Evolutionary conservation across 345 rosid genomes (phyloP), one percentile per base, ranked within the genome.

Genomic region (Salix caprea): DNA sequence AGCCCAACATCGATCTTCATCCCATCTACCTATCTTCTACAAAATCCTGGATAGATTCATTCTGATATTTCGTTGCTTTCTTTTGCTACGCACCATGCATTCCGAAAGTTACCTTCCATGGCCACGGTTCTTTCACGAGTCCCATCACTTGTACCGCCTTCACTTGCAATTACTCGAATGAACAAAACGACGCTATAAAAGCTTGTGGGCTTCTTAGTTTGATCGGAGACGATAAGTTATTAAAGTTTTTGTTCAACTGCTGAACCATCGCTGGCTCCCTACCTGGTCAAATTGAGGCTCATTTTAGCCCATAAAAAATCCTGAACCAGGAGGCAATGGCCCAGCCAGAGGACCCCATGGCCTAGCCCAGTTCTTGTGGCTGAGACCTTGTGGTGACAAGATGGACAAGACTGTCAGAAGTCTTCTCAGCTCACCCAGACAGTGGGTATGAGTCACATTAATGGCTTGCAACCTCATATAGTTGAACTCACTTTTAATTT

Each of bases 71-170:
- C 0, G 66, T 64, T 65, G 75, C 72, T 66, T 65, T 78, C 80
- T 72, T 78, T 78, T 67, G 37, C 67, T 78, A 64, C 9, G 67
- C 48, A 67, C 77, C 77, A 60, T 67, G 14, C 73, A 32, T 67
- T 68, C 64, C 23, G 42, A 78, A 73, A 78, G 81, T 44, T 52
- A 73, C 69, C 64, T 78, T 78, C 77, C 64, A 78, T 78, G 77
- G 77, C 5, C 62, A n/a, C 30, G 61, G 23, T 67, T 78, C 69
- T 36, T 67, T 44, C 30, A 32, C 24, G 2, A 67, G 77, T 67
- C 81, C 56, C 62, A 26, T 78, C 73, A 16, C 56, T 42, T 14
- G 30, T 4, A 2, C 24, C 50, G 9, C 32, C 23, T 24, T 56
- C 75, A 37, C 54, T 39, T 58, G 61, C 30, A 48, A 48, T 12